Evolutionary conservation across 2,329 filamentous ascomycete genomes (phyloP).

Genomic region (Alternaria atra): DNA sequence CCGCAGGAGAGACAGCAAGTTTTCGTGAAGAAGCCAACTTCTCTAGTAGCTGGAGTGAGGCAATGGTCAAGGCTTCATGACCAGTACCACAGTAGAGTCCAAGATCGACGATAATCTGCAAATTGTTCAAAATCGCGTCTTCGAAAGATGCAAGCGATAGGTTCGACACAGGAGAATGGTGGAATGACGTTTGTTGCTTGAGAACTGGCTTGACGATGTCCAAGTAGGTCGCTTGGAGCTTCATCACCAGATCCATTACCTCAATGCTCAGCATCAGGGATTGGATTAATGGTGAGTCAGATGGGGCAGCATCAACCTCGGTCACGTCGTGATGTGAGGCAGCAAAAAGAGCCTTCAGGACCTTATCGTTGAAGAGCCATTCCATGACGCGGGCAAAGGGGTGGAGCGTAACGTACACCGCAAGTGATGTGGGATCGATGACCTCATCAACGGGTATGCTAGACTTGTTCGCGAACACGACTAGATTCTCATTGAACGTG

Average conservation of each 20-base stretch:
- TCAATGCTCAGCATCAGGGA: conserved; percentile 83
- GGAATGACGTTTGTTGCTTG: conserved; percentile 69
- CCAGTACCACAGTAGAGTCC: conserved; percentile 87
- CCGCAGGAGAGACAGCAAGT: conserved; percentile 75
- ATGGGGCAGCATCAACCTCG: conserved; percentile 74
- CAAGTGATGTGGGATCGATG: conserved; percentile 77
- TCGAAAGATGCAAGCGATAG: conserved; percentile 88
- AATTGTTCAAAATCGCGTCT: conserved; percentile 84
- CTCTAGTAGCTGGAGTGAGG: conserved; percentile 82
- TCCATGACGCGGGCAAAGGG: conserved; percentile 96
- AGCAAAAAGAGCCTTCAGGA: conserved; percentile 80
- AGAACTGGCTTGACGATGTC: conserved; percentile 85
- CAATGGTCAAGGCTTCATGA: conserved; percentile 80
- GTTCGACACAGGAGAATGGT: conserved; percentile 72
- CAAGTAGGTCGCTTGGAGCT: conserved; percentile 89
- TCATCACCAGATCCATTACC: conserved; percentile 82
- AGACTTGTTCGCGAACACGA: conserved; percentile 83
- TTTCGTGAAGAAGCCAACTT: conserved; percentile 86
- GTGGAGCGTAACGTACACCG: conserved; percentile 84
- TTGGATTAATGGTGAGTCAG: conserved; percentile 82
- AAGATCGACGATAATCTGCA: conserved; percentile 81
- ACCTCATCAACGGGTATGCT: conserved; percentile 77
- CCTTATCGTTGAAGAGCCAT: conserved; percentile 95
- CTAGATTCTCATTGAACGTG: conserved; percentile 93
- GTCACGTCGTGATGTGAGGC: conserved; percentile 78